Evolutionary conservation across 192 early-diverging fungal genomes (phyloP), one percentile per base, ranked within the genome.

Genomic region (Podila epigama): DNA sequence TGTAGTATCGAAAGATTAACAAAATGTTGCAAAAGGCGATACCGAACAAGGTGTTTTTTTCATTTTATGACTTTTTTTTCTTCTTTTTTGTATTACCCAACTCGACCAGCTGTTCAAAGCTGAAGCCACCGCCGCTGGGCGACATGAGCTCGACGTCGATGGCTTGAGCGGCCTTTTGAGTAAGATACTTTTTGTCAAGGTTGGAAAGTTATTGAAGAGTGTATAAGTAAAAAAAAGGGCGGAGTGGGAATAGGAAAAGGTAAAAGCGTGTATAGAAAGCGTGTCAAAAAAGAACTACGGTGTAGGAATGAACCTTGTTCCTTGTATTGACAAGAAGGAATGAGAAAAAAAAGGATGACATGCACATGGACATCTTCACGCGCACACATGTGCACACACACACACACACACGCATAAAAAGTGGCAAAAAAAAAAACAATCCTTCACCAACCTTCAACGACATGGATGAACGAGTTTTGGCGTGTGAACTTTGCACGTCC

Each of bases 101-200:
- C 72, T 90, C 86, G 79, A 89, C 88, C 7, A 96, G 86, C 83
- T 98, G 97, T 36, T 96, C 93, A 27, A 99, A 86, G 0, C 89
- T 84, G 79, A 95, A 99, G 6, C 94, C 95, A n/a, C 92, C 89
- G 33, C 84, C 88, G 32, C 85, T 66, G 0, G 83, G 75, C 22
- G 88, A 87, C 93, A 98, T 96, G 59, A 98, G 86, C 36, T 93
- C 91, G 36, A 87, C 89, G 63, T 98, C 96, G 33, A 98, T 84
- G 15, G 82, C 70, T 79, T 91, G 87, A 0, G 94, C 91, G 10
- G 86, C 70, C 31, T 79, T 82, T 72, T 92, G 91, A n/a, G 84
- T 65, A 10, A 90, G 63, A 75, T 79, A 86, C 88, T 88, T 56
- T 32, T n/a, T 1, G 25, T 22, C 33, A 28, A 33, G 36, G 32